Conservation (phyloP, 2,329 filamentous ascomycete genomes). For the Clonostachys rhizophaga region DNA sequence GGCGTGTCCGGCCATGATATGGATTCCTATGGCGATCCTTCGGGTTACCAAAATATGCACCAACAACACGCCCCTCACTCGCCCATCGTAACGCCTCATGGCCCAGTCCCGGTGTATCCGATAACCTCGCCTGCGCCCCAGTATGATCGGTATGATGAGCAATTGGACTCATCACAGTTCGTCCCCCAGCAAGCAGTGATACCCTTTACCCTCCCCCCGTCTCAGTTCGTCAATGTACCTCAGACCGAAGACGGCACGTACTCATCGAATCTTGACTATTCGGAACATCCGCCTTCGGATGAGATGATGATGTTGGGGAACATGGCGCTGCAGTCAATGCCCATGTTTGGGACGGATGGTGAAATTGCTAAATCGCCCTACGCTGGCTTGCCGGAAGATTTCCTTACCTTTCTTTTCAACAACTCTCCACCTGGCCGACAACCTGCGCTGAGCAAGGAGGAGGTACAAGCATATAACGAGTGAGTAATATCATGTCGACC, state of each 20-base stretch:
- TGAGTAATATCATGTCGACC: conserved; percentile 22
- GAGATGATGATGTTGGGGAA: conserved; percentile 60
- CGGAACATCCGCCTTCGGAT: conserved; percentile 26
- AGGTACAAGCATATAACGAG: conserved; percentile 40
- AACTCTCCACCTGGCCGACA: conserved; percentile 14
- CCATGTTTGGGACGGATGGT: conserved; percentile 81
- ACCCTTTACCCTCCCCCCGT: conserved; percentile 57
- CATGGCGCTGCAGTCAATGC: conserved; percentile 61
- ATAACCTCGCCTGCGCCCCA: not conserved
- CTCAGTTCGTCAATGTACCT: conserved; percentile 39
- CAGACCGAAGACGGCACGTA: conserved; percentile 16
- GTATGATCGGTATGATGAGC: not conserved
- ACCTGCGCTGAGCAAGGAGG: conserved; percentile 29
- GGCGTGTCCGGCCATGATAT: not conserved
- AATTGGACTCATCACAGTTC: conserved; percentile 27
- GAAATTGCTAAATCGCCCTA: conserved; percentile 81
- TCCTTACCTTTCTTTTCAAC: conserved; percentile 81
- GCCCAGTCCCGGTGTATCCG: not conserved
- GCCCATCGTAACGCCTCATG: not conserved
- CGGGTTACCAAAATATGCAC: not conserved
- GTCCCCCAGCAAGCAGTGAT: conserved; percentile 58
- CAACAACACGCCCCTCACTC: not conserved
- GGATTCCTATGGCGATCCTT: no score
- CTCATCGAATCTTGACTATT: conserved; percentile 31
- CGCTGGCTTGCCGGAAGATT: conserved; percentile 78